phyloP scores from a whole-genome alignment of 2,329 filamentous ascomycete genomes.

The Talaromyces islandicus region DNA sequence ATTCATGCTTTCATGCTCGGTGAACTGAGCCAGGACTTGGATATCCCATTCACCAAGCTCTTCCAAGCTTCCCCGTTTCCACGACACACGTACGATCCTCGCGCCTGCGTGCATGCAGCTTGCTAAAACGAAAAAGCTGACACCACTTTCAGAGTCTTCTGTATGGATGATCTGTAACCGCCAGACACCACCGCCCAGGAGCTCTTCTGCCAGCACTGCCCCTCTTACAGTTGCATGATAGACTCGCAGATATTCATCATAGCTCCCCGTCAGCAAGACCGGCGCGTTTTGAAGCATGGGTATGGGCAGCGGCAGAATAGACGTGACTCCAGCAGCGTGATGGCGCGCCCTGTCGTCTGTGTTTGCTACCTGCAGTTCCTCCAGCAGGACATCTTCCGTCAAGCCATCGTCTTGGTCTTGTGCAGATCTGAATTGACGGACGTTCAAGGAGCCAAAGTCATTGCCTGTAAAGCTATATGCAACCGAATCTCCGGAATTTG shows the following conservation, averaged over 20 bases:
- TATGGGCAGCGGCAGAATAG: conserved; percentile 65
- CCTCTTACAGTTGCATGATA: conserved; percentile 33
- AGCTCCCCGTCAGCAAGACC: conserved; percentile 78
- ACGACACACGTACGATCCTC: conserved; percentile 52
- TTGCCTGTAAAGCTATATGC: conserved; percentile 33
- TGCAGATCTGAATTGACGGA: conserved; percentile 20
- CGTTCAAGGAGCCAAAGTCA: conserved; percentile 32
- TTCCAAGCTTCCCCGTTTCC: conserved; percentile 20
- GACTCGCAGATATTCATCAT: conserved; percentile 77
- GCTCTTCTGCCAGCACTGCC: conserved; percentile 55
- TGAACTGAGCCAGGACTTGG: conserved; percentile 63
- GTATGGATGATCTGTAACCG: conserved; percentile 56
- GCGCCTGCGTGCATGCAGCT: conserved; percentile 93
- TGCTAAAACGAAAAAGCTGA: conserved; percentile 57
- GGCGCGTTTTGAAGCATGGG: conserved; percentile 39
- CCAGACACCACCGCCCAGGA: conserved; percentile 82
- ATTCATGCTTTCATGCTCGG: conserved; percentile 90
- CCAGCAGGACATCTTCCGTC: conserved; percentile 15
- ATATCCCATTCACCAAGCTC: conserved; percentile 51
- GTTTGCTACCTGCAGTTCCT: conserved; percentile 14
- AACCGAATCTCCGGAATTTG: not conserved
- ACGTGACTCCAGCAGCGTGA: conserved; percentile 80
- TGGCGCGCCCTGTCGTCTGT: conserved; percentile 47
- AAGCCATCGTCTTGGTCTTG: conserved; percentile 5
- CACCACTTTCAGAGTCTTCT: conserved; percentile 6